Conservation (phyloP, 768 basidiomycete genomes). For the Pholiota conissans region DNA sequence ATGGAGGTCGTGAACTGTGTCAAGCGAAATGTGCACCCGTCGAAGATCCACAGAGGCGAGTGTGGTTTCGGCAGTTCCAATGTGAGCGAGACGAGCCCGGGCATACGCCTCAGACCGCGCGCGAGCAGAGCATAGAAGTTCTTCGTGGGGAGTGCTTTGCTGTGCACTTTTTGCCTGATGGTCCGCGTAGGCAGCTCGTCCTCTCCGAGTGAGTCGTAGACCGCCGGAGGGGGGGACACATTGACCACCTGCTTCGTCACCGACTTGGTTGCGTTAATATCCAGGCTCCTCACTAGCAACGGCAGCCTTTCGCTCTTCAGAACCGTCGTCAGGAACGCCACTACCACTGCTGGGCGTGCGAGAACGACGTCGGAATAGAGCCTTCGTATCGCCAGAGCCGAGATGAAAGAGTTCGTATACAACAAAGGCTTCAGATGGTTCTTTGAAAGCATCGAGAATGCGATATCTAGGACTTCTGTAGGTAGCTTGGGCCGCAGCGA, state of each 20-base stretch:
- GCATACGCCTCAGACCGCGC: conserved; percentile 38
- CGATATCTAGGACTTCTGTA: conserved; percentile 32
- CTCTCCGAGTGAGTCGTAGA: no score
- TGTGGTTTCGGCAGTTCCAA: conserved; percentile 49
- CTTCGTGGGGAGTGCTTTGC: conserved; percentile 33
- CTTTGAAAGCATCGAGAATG: conserved; percentile 22
- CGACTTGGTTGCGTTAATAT: conserved; percentile 31
- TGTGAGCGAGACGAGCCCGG: conserved; percentile 38
- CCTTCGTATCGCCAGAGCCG: conserved; percentile 25
- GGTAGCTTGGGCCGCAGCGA: conserved; percentile 24
- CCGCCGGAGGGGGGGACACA: no score
- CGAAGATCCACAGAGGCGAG: conserved; percentile 50
- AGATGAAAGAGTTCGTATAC: conserved; percentile 26
- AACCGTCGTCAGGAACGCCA: conserved; percentile 42
- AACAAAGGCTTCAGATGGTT: conserved; percentile 23
- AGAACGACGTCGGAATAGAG: conserved; percentile 36
- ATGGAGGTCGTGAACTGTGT: conserved; percentile 54
- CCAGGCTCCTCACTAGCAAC: conserved; percentile 43
- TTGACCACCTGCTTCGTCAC: no score
- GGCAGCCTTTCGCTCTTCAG: conserved; percentile 35
- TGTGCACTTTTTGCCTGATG: conserved; percentile 6
- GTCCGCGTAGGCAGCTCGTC: neutral
- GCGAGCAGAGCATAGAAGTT: conserved; percentile 54
- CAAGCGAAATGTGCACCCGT: conserved; percentile 43
- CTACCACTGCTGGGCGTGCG: conserved; percentile 25